phyloP scores from a whole-genome alignment of 139 green algal species.

The Eudorina sp. region DNA sequence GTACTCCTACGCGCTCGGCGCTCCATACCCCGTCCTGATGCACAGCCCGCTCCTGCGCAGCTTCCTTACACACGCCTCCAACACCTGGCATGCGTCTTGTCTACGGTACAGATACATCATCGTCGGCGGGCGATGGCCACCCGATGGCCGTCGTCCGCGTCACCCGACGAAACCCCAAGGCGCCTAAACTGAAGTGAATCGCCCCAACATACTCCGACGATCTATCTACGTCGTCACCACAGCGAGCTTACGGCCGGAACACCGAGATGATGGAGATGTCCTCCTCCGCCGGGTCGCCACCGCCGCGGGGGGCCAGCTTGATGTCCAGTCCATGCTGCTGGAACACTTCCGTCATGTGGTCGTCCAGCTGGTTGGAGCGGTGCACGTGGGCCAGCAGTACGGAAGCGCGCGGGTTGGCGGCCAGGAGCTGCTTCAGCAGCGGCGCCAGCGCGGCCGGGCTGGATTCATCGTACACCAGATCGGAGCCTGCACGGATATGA shows the following conservation, averaged over 20 bases:
- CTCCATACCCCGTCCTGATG: too few species aligned
- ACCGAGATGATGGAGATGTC: slow-evolving; percentile 44
- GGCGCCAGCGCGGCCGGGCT: not conserved
- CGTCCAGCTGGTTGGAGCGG: slow-evolving; percentile 9
- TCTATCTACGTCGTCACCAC: too few species aligned
- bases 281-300: not conserved
- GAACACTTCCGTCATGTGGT: slow-evolving; percentile 34
- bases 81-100: too few species aligned
- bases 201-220: too few species aligned
- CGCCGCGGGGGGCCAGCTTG: not conserved
- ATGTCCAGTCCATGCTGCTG: not conserved
- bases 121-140: too few species aligned
- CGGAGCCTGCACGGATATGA: slow-evolving; percentile 20
- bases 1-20: too few species aligned
- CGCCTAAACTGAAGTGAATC: too few species aligned
- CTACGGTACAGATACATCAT: too few species aligned
- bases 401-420: not conserved
- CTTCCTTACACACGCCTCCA: too few species aligned
- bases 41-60: too few species aligned
- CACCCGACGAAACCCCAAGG: too few species aligned
- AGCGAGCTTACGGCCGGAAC: not conserved
- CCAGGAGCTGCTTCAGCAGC: slow-evolving; percentile 39
- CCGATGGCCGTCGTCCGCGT: too few species aligned
- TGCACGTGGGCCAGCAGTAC: slow-evolving; percentile 32
- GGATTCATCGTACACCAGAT: slow-evolving; percentile 37